Percentiles rank a stretch among this genome's conserved stretches.
Evolutionary conservation across 257 asterid genomes (phyloP).

Genomic region (Nicotiana noctiflora): DNA sequence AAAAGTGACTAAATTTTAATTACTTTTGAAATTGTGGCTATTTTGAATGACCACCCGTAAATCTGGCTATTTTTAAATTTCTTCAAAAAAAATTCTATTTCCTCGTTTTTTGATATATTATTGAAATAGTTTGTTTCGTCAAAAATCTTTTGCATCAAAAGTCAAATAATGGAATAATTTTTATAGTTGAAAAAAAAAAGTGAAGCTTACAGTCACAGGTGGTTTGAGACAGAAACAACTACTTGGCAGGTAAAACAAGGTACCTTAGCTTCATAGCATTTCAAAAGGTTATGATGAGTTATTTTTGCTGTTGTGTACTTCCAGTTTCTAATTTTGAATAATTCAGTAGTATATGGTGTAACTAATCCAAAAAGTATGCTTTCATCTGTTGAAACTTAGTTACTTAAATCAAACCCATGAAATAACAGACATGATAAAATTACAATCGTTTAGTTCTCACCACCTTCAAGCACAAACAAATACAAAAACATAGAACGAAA

Average conservation of each 20-base stretch:
- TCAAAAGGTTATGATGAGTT: neutral
- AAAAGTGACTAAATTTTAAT: no score
- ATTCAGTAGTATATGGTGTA: neutral
- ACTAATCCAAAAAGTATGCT: neutral
- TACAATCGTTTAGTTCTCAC: neutral
- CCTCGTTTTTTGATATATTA: no score
- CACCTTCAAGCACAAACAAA: constrained; percentile 26
- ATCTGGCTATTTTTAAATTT: no score
- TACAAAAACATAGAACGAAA: constrained; percentile 13
- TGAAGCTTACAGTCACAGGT: neutral
- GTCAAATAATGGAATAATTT: neutral
- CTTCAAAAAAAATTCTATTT: no score
- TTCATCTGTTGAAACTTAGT: neutral
- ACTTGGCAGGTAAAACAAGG: neutral
- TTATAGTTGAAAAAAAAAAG: no score
- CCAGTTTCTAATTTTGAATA: neutral
- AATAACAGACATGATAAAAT: neutral
- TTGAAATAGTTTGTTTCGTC: neutral
- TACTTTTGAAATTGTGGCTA: no score
- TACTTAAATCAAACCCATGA: neutral
- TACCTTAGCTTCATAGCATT: neutral
- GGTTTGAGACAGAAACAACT: neutral
- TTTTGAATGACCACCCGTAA: no score
- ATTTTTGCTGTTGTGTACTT: neutral
- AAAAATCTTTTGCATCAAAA: neutral